Percentiles rank a stretch among this genome's conserved stretches.
phyloP scores from a whole-genome alignment of 1,284 basidiomycete species.

The Exobasidium cylindrosporum region DNA sequence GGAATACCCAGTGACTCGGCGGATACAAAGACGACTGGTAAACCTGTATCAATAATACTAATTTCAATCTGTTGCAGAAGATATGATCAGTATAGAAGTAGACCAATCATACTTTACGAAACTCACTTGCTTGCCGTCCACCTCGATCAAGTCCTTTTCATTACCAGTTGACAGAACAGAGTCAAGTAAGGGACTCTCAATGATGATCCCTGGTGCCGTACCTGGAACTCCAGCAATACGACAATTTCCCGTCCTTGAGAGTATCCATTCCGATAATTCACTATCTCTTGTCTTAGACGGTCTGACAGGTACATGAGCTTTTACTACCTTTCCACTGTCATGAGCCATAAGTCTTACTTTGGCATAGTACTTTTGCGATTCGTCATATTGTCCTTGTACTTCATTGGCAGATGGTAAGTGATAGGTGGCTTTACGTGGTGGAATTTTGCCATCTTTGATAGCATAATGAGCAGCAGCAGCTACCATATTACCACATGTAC shows the following conservation, averaged over 20 bases:
- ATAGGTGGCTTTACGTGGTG: slow-evolving; percentile 13
- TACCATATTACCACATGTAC: slow-evolving; percentile 52
- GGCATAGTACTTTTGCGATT: slow-evolving; percentile 1
- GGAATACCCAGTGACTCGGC: slow-evolving; percentile 22
- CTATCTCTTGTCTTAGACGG: neutral
- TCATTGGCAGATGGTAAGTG: neutral
- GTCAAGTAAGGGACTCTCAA: slow-evolving; percentile 39
- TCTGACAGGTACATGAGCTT: slow-evolving; percentile 34
- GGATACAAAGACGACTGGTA: slow-evolving; percentile 46
- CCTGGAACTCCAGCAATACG: slow-evolving; percentile 52
- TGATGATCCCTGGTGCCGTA: slow-evolving; percentile 33
- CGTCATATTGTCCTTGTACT: neutral
- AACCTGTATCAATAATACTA: slow-evolving; percentile 44
- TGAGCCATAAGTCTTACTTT: slow-evolving; percentile 37
- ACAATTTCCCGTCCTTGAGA: slow-evolving; percentile 19
- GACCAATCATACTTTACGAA: neutral
- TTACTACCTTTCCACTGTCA: slow-evolving; percentile 35
- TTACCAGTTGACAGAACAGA: slow-evolving; percentile 29
- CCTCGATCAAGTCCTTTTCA: slow-evolving; percentile 23
- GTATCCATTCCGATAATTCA: neutral
- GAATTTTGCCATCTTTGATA: slow-evolving; percentile 10
- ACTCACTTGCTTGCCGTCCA: slow-evolving; percentile 20
- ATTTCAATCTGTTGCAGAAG: slow-evolving; percentile 20
- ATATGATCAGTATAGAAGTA: neutral
- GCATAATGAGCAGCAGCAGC: slow-evolving; percentile 42